phyloP scores from a whole-genome alignment of 2,329 filamentous ascomycete species.

The Aspergillus ruber region DNA sequence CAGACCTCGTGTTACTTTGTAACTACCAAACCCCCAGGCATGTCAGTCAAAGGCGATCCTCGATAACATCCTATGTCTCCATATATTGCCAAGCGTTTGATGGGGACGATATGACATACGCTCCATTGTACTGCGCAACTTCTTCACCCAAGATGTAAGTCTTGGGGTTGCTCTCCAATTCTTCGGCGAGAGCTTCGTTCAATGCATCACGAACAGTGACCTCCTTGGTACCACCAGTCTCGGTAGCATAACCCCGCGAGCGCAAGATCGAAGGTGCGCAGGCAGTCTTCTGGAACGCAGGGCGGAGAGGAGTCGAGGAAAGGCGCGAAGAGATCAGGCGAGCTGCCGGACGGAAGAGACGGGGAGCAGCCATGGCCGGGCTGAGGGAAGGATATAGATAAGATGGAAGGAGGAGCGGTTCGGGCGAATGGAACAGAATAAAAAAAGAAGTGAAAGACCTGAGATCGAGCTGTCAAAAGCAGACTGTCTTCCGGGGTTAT shows the following conservation, averaged over 20 bases:
- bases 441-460: constrained; percentile 11
- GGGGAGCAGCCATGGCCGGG: constrained; percentile 50
- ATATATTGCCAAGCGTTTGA: constrained; percentile 1
- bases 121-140: constrained; percentile 99
- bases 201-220: constrained; percentile 95
- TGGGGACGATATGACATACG: constrained; percentile 44
- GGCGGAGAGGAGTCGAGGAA: constrained; percentile 45
- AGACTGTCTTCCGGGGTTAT: constrained; percentile 1
- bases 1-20: constrained; percentile 98
- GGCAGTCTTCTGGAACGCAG: constrained; percentile 47
- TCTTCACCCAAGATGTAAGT: constrained; percentile 96
- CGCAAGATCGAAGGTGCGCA: constrained; percentile 43
- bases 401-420: constrained; percentile 20
- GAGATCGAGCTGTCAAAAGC: constrained; percentile 4
- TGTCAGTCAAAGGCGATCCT: constrained; percentile 24
- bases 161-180: constrained; percentile 89
- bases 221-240: constrained; percentile 68
- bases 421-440: constrained; percentile 6
- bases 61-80: not conserved
- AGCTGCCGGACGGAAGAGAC: constrained; percentile 59
- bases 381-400: constrained; percentile 46
- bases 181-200: constrained; percentile 96
- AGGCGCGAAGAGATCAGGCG: constrained; percentile 55
- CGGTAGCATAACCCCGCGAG: constrained; percentile 52
- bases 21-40: constrained; percentile 43